Percentiles rank a stretch among this genome's conserved stretches.
Conservation (phyloP, 2,329 filamentous ascomycete genomes). For the Tolypocladium pustulatum region DNA sequence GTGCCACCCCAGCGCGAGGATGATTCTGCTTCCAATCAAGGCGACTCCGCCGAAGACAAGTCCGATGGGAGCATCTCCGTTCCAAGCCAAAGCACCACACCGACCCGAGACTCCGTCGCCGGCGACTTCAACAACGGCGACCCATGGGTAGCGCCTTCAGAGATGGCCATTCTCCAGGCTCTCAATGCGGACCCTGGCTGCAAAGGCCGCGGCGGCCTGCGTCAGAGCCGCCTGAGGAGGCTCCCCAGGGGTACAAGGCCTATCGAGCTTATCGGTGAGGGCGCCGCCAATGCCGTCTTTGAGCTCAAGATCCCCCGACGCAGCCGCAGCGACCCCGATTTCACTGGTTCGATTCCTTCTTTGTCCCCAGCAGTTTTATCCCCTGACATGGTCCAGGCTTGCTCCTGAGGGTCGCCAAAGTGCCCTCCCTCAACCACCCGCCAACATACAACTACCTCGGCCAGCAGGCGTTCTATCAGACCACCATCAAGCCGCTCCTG, state of each 20-base stretch:
- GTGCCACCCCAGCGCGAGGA: constrained; percentile 10
- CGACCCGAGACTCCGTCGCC: constrained; percentile 1
- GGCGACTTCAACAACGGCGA: constrained; percentile 7
- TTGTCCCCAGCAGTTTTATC: not conserved
- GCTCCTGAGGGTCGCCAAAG: constrained; percentile 29
- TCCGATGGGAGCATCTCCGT: constrained; percentile 6
- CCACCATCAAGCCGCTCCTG: constrained; percentile 22
- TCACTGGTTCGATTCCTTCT: constrained; percentile 21
- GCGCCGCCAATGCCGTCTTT: constrained; percentile 69
- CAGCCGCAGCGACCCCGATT: constrained; percentile 17
- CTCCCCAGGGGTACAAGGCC: constrained; percentile 23
- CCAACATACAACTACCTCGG: constrained; percentile 25
- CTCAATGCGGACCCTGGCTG: constrained; percentile 5
- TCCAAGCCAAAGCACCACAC: constrained; percentile 1
- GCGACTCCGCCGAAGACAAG: constrained; percentile 8
- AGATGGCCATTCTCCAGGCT: constrained; percentile 13
- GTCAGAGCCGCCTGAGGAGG: constrained; percentile 14
- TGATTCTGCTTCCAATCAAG: constrained; percentile 11
- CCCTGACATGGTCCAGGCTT: constrained; percentile 13
- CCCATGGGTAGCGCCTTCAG: constrained; percentile 11
- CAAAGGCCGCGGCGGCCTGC: constrained; percentile 1
- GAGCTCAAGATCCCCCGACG: constrained; percentile 35
- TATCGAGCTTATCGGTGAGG: constrained; percentile 47
- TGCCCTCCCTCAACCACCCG: constrained; percentile 16
- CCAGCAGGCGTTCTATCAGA: constrained; percentile 25